Percentiles rank a stretch among this genome's conserved stretches.
phyloP scores from a whole-genome alignment of 306 rosid species.

The Sechiopsis laciniata region DNA sequence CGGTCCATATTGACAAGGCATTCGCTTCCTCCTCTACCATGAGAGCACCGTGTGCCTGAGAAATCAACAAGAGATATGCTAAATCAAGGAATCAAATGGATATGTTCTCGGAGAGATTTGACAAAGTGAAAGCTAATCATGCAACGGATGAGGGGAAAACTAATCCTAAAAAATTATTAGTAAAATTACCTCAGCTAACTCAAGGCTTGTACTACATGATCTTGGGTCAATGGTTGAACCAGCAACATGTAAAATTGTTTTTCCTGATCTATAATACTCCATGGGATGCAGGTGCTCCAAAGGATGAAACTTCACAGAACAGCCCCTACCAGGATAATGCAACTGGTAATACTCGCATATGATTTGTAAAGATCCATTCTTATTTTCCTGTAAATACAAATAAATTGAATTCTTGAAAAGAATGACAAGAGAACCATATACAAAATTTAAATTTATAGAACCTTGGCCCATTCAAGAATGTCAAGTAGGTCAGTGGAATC shows the following conservation, averaged over 20 bases:
- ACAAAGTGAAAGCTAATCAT: background rate
- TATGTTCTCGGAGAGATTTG: background rate
- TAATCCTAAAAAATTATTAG: background rate
- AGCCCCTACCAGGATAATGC: constrained; percentile 58
- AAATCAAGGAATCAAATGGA: background rate
- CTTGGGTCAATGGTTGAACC: constrained; percentile 68
- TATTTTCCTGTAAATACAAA: constrained; percentile 49
- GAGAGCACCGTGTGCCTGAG: constrained; percentile 71
- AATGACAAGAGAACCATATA: constrained; percentile 7
- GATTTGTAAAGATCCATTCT: constrained; percentile 71
- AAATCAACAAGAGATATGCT: constrained; percentile 31
- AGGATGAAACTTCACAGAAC: constrained; percentile 63
- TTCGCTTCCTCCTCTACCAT: constrained; percentile 87
- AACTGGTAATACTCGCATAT: constrained; percentile 60
- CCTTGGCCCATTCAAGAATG: constrained; percentile 98
- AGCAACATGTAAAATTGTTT: constrained; percentile 36
- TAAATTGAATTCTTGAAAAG: background rate
- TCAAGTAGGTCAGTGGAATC: constrained; percentile 71
- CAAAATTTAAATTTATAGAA: constrained; percentile 30
- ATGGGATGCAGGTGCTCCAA: constrained; percentile 54
- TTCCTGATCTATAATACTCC: constrained; percentile 52
- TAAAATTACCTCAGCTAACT: constrained; percentile 59
- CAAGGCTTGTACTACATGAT: constrained; percentile 54
- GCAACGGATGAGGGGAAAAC: constrained; percentile 9
- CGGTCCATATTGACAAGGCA: constrained; percentile 86